Evolutionary conservation across 495 filamentous ascomycete species (phyloP).

Genomic region (Bathelium albidoporum): DNA sequence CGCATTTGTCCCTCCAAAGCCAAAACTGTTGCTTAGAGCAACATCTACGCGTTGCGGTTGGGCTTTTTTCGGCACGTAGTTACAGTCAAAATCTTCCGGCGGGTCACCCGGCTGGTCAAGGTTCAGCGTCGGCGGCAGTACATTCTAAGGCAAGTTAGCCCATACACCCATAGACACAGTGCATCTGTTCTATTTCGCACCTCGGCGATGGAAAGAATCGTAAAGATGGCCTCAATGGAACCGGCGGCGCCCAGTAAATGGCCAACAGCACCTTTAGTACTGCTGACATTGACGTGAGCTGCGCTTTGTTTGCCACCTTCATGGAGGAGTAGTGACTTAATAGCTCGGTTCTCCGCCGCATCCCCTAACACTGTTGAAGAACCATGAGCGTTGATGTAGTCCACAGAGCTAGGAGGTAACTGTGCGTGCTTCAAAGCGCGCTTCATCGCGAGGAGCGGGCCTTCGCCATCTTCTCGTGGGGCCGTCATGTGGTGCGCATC

Average conservation of each 20-base stretch:
- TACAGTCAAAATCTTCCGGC: constrained; percentile 61
- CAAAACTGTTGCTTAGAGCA: constrained; percentile 89
- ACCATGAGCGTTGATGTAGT: constrained; percentile 94
- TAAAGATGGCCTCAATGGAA: constrained; percentile 78
- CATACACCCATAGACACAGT: constrained; percentile 18
- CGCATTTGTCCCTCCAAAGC: constrained; percentile 95
- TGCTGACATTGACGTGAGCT: constrained; percentile 67
- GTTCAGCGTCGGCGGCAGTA: constrained; percentile 82
- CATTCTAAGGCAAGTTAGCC: constrained; percentile 42
- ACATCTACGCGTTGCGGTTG: constrained; percentile 64
- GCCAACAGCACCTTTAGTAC: constrained; percentile 87
- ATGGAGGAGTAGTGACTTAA: constrained; percentile 66
- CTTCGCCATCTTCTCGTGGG: constrained; percentile 68
- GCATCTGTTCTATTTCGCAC: constrained; percentile 40
- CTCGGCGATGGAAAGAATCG: constrained; percentile 64
- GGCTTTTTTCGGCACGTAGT: constrained; percentile 65
- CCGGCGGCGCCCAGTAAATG: constrained; percentile 89
- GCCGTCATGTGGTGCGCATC: constrained; percentile 93
- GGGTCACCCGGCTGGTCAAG: constrained; percentile 49
- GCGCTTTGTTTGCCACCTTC: constrained; percentile 53
- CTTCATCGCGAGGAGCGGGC: constrained; percentile 76
- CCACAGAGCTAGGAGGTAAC: constrained; percentile 57
- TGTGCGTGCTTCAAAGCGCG: constrained; percentile 65
- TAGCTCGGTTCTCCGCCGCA: constrained; percentile 75
- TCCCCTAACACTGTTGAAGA: constrained; percentile 82